phyloP scores from a whole-genome alignment of 352 stramenopile species.

The Phytophthora sansomeana region DNA sequence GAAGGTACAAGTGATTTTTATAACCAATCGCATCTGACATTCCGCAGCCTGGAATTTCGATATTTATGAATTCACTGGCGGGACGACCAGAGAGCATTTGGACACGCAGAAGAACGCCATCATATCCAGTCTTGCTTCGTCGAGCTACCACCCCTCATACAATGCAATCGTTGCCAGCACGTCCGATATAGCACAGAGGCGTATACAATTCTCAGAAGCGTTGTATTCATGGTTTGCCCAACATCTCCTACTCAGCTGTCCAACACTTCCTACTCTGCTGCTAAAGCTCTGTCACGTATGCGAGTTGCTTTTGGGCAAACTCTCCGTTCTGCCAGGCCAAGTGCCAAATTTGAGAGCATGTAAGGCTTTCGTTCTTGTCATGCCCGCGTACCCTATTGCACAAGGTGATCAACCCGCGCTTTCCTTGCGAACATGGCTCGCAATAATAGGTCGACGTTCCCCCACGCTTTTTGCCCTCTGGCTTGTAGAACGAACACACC shows the following conservation, averaged over 20 bases:
- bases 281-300: slow-evolving; percentile 6
- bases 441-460: slow-evolving; percentile 16
- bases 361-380: neutral
- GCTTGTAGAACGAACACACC: slow-evolving; percentile 24
- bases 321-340: slow-evolving; percentile 24
- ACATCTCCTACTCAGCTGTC: too few relatives aligned
- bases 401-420: neutral
- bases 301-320: slow-evolving; percentile 6
- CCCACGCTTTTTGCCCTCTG: slow-evolving; percentile 10
- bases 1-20: neutral
- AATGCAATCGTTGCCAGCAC: too few relatives aligned
- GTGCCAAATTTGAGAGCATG: slow-evolving; percentile 32
- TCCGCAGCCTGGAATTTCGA: neutral
- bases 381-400: slow-evolving; percentile 17
- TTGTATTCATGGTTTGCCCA: neutral
- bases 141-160: neutral
- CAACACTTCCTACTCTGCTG: neutral
- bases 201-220: neutral
- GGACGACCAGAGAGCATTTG: neutral
- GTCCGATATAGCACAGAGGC: too few relatives aligned
- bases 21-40: neutral
- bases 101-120: neutral
- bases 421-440: neutral
- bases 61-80: neutral
- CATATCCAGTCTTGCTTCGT: neutral